Evolutionary conservation across 2,329 filamentous ascomycete species (phyloP).

Genomic region (Volutella citrinella): DNA sequence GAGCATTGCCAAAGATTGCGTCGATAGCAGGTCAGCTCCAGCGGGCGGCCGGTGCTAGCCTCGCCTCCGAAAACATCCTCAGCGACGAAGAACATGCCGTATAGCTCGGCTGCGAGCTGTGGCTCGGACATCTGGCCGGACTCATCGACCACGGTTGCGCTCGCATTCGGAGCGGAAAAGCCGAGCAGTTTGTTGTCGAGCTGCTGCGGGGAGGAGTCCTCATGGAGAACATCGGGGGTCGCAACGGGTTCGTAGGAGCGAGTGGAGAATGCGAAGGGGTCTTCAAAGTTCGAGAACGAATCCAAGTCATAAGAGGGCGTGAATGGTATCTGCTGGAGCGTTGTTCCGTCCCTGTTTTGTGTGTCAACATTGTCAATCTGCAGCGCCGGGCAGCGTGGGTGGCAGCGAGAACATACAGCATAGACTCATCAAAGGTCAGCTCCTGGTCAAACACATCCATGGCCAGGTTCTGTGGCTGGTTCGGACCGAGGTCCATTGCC

Average conservation of each 20-base stretch:
- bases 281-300: conserved; percentile 60
- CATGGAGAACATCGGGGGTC: conserved; percentile 40
- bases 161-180: conserved; percentile 64
- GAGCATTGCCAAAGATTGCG: conserved; percentile 95
- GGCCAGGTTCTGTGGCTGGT: conserved; percentile 33
- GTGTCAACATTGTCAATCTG: conserved; percentile 13
- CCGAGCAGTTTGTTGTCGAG: conserved; percentile 71
- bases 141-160: conserved; percentile 63
- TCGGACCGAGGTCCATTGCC: conserved; percentile 40
- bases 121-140: conserved; percentile 61
- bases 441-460: conserved; percentile 53
- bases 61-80: conserved; percentile 73
- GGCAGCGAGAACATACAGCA: conserved; percentile 55
- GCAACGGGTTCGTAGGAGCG: conserved; percentile 45
- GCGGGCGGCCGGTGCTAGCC: conserved; percentile 53
- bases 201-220: conserved; percentile 52
- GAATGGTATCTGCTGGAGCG: conserved; percentile 45
- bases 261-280: conserved; percentile 59
- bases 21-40: conserved; percentile 91
- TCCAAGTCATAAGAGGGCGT: conserved; percentile 61
- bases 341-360: conserved; percentile 31
- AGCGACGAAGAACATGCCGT: conserved; percentile 86
- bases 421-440: conserved; percentile 53
- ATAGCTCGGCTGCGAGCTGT: conserved; percentile 70
- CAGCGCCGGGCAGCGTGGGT: no score